A percentile compares a stretch with the other conserved stretches of the same genome.
phyloP scores from a whole-genome alignment of 768 basidiomycete genomes.

The Tulasnella sp. region DNA sequence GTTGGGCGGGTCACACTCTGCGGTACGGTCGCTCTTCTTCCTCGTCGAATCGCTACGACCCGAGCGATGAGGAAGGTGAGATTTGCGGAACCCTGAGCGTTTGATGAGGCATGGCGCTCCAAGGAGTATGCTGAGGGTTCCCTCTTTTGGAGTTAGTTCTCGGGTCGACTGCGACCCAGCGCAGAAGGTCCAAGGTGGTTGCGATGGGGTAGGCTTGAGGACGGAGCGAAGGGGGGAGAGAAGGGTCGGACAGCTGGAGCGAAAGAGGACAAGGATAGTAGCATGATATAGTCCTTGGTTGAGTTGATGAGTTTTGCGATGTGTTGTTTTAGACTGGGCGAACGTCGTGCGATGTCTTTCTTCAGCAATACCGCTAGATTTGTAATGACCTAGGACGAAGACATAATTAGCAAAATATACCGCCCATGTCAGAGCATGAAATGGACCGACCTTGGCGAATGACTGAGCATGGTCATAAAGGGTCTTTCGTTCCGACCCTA shows the following conservation, averaged over 20 bases:
- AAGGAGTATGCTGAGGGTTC: constrained; percentile 34
- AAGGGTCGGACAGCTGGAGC: constrained; percentile 53
- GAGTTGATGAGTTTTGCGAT: constrained; percentile 72
- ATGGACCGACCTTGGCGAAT: constrained; percentile 73
- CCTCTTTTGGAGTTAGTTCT: constrained; percentile 34
- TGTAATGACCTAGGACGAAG: constrained; percentile 23
- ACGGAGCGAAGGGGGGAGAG: constrained; percentile 45
- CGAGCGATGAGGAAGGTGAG: background rate
- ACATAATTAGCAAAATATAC: constrained; percentile 23
- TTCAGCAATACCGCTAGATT: constrained; percentile 2
- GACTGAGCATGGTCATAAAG: constrained; percentile 69
- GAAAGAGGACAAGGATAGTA: constrained; percentile 78
- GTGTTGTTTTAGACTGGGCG: constrained; percentile 53
- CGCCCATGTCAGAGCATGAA: background rate
- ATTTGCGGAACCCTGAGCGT: constrained; percentile 37
- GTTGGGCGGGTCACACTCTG: background rate
- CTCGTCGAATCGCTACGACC: constrained; percentile 5
- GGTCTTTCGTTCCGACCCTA: constrained; percentile 47
- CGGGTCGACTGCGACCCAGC: constrained; percentile 44
- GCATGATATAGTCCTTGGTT: constrained; percentile 79
- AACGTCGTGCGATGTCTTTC: constrained; percentile 39
- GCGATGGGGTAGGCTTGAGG: constrained; percentile 23
- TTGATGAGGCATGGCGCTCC: constrained; percentile 48
- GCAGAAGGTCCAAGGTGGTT: constrained; percentile 46
- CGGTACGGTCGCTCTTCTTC: constrained; percentile 9